Percentiles rank a stretch among this genome's conserved stretches.
phyloP scores from a whole-genome alignment of 2,329 filamentous ascomycete species.

The Ramichloridium luteum region DNA sequence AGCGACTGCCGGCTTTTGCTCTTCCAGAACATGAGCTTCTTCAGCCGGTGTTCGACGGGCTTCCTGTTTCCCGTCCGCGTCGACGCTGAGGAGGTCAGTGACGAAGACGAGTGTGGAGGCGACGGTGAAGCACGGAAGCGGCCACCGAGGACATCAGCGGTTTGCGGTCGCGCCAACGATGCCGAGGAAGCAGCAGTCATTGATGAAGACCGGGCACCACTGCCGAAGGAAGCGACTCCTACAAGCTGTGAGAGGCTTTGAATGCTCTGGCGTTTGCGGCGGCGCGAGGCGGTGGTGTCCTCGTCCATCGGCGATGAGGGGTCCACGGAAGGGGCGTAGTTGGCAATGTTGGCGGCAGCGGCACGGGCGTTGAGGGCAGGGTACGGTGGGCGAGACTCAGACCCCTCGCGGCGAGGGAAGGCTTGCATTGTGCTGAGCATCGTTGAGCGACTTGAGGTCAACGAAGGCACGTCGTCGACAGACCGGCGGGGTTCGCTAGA shows the following conservation, averaged over 20 bases:
- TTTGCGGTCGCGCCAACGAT: constrained; percentile 41
- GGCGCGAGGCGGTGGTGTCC: constrained; percentile 35
- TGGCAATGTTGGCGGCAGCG: constrained; percentile 12
- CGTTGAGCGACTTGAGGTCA: constrained; percentile 65
- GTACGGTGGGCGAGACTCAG: constrained; percentile 29
- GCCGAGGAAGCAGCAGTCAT: constrained; percentile 32
- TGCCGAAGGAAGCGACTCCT: constrained; percentile 42
- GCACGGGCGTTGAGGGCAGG: constrained; percentile 30
- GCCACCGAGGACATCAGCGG: constrained; percentile 11
- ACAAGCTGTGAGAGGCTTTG: constrained; percentile 66
- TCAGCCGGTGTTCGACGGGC: constrained; percentile 46
- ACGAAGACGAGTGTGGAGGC: neutral
- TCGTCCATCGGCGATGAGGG: neutral
- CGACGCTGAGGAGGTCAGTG: neutral
- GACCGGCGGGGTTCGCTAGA: constrained; percentile 58
- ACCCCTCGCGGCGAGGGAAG: constrained; percentile 23
- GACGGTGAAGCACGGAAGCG: too few relatives aligned
- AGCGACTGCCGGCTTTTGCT: constrained; percentile 31
- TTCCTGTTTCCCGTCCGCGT: neutral
- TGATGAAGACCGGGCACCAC: neutral
- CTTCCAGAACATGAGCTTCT: constrained; percentile 73
- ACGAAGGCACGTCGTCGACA: constrained; percentile 59
- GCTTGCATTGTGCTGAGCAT: constrained; percentile 57
- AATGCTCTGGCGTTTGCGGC: constrained; percentile 61
- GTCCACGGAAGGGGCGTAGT: neutral